Conservation (phyloP, 169 alveolate species). For the Plasmodium adleri region DNA sequence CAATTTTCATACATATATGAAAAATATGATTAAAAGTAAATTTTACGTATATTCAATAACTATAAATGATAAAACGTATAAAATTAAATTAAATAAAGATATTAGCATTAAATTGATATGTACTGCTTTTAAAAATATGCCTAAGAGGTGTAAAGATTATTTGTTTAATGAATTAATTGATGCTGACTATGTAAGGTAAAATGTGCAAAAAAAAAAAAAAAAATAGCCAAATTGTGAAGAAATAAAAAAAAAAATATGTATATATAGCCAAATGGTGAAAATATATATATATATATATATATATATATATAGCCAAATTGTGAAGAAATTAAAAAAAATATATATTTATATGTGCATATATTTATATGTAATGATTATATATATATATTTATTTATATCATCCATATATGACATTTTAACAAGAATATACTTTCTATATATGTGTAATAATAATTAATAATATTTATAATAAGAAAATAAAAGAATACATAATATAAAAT, state of each 20-base stretch:
- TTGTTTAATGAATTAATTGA: background rate
- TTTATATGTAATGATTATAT: too few species aligned
- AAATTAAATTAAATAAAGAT: slow-evolving; percentile 63
- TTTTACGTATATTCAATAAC: slow-evolving; percentile 60
- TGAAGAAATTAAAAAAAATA: background rate
- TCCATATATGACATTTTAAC: too few species aligned
- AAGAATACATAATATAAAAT: background rate
- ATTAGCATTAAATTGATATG: slow-evolving; percentile 41
- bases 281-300: too few species aligned
- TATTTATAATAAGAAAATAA: background rate
- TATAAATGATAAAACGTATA: slow-evolving; percentile 42
- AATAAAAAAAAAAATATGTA: background rate
- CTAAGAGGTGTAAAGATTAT: slow-evolving; percentile 28
- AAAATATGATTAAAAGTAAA: slow-evolving; percentile 59
- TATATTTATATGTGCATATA: background rate
- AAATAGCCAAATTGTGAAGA: background rate
- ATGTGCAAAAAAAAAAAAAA: background rate
- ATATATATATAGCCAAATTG: background rate
- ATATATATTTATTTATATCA: too few species aligned
- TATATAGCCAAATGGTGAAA: background rate
- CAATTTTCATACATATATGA: slow-evolving; percentile 56
- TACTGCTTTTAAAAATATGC: slow-evolving; percentile 65
- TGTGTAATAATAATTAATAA: background rate
- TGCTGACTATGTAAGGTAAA: background rate
- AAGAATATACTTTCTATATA: too few species aligned